Conservation (phyloP, 345 rosid species). For the Physaria fendleri region DNA sequence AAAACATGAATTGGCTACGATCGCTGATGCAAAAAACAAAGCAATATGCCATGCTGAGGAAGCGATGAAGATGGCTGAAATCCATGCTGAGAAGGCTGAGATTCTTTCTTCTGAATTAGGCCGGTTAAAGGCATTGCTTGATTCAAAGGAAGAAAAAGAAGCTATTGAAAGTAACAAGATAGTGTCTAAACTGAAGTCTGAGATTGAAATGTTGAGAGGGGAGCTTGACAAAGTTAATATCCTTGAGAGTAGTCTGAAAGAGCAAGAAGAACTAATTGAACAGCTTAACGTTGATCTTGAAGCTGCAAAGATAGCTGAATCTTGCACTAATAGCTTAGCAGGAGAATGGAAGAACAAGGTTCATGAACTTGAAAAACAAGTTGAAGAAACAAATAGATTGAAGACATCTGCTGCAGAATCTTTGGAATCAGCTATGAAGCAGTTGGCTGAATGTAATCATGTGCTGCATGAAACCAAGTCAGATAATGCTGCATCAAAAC, state of each 20-base stretch:
- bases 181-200: constrained; percentile 43
- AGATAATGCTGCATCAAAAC: constrained; percentile 50
- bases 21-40: constrained; percentile 74
- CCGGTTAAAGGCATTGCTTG: constrained; percentile 55
- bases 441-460: constrained; percentile 56
- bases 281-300: constrained; percentile 77
- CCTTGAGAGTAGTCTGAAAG: constrained; percentile 43
- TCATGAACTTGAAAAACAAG: constrained; percentile 52
- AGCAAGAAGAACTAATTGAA: constrained; percentile 53
- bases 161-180: constrained; percentile 44
- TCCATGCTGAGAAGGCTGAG: constrained; percentile 72
- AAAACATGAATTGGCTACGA: constrained; percentile 68
- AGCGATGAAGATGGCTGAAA: constrained; percentile 88
- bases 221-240: constrained; percentile 42
- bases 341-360: constrained; percentile 65
- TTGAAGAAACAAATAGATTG: constrained; percentile 50
- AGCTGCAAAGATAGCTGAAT: constrained; percentile 84
- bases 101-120: constrained; percentile 59
- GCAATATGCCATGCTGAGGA: constrained; percentile 84
- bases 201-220: constrained; percentile 42
- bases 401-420: constrained; percentile 81
- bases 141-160: constrained; percentile 52
- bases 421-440: constrained; percentile 65
- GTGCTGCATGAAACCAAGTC: constrained; percentile 57
- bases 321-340: constrained; percentile 52